Evolutionary conservation across 108 stramenopile genomes (phyloP).

Genomic region (Nitzschia sp.): DNA sequence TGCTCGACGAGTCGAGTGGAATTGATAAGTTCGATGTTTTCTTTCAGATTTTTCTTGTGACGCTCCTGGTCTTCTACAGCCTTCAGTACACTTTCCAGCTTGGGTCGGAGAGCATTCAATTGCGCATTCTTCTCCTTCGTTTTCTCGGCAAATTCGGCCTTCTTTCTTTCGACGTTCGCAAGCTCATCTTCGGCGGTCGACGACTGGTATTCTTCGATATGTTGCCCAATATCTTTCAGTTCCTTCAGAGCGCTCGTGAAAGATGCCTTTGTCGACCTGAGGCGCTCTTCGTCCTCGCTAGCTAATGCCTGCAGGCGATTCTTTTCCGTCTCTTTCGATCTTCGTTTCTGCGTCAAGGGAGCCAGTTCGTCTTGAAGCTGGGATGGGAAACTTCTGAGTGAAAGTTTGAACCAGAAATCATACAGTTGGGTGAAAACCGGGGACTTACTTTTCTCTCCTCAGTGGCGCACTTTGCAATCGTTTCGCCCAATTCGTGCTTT

Average conservation of each 20-base stretch:
- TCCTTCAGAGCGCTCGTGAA: slow-evolving; percentile 45
- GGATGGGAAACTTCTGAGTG: neutral
- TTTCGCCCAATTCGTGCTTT: slow-evolving; percentile 49
- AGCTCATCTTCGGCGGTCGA: slow-evolving; percentile 34
- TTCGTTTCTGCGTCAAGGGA: slow-evolving; percentile 45
- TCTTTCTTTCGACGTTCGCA: slow-evolving; percentile 33
- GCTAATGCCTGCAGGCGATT: slow-evolving; percentile 6
- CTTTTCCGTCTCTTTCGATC: slow-evolving; percentile 48
- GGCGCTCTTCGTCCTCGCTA: slow-evolving; percentile 45
- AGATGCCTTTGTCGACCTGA: slow-evolving; percentile 21
- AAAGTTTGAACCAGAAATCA: neutral
- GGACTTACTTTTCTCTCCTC: slow-evolving; percentile 38
- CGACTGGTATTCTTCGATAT: slow-evolving; percentile 37
- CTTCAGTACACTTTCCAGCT: slow-evolving; percentile 38
- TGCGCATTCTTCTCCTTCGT: slow-evolving; percentile 44
- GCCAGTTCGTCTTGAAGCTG: slow-evolving; percentile 48
- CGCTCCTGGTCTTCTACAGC: slow-evolving; percentile 67
- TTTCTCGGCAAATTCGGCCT: slow-evolving; percentile 28
- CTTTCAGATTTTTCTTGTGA: slow-evolving; percentile 62
- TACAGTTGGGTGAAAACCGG: too few species aligned
- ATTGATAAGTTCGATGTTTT: slow-evolving; percentile 68
- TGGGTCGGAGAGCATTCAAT: slow-evolving; percentile 46
- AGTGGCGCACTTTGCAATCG: slow-evolving; percentile 35
- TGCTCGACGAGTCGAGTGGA: slow-evolving; percentile 11
- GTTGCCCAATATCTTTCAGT: slow-evolving; percentile 19